Evolutionary conservation across 345 rosid genomes (phyloP).

Genomic region (Brassica nigra): DNA sequence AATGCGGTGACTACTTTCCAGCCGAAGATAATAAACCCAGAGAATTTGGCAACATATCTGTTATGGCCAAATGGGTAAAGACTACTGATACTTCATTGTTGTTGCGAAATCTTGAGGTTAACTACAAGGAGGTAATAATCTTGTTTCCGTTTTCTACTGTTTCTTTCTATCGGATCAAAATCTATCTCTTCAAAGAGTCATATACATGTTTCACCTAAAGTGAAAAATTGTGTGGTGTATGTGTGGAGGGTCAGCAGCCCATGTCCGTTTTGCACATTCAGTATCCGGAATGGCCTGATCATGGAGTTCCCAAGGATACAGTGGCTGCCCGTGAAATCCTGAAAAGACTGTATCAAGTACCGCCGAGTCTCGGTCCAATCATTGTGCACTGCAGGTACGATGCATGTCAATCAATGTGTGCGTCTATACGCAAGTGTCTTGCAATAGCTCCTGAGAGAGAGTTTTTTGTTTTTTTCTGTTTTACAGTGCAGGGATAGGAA

Average conservation of each 20-base stretch:
- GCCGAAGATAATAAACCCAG: conserved; percentile 79
- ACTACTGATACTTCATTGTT: conserved; percentile 59
- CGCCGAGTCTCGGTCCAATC: conserved; percentile 74
- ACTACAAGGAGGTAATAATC: conserved; percentile 64
- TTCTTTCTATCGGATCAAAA: not conserved
- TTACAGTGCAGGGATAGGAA: conserved; percentile 96
- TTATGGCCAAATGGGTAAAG: conserved; percentile 58
- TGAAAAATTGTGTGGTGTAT: not conserved
- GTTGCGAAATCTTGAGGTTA: conserved; percentile 76
- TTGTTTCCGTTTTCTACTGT: not conserved
- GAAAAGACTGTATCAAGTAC: conserved; percentile 56
- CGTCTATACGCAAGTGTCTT: conserved; percentile 3
- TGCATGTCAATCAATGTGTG: conserved; percentile 27
- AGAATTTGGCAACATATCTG: conserved; percentile 71
- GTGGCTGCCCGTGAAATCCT: conserved; percentile 78
- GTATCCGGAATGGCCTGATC: conserved; percentile 98
- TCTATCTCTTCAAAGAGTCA: not conserved
- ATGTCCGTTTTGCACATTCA: conserved; percentile 76
- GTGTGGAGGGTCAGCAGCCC: conserved; percentile 56
- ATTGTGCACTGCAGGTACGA: conserved; percentile 96
- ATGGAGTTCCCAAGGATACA: conserved; percentile 87
- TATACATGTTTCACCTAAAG: not conserved
- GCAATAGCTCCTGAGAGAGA: conserved; percentile 38
- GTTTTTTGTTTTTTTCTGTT: conserved; percentile 1
- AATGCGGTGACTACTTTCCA: conserved; percentile 88